These are phyloP conservation scores for Panellus pusillus DNA, from an alignment of 768 basidiomycete species.

Conservation along the genomic window DNA sequence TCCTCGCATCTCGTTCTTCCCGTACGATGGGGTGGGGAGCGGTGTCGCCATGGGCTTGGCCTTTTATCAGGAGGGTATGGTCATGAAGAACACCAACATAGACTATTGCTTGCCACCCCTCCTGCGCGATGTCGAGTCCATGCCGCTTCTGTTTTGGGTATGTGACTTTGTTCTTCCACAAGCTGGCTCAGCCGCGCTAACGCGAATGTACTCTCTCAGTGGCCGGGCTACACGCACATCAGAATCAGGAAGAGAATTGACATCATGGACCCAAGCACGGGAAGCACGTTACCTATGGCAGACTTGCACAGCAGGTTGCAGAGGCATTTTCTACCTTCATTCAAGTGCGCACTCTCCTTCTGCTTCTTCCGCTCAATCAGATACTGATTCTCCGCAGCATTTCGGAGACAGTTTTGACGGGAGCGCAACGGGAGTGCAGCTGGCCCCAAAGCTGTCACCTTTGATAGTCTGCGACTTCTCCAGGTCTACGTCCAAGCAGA, in stretches of 20 bases:
- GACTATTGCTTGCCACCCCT: not conserved
- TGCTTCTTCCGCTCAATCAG: not conserved
- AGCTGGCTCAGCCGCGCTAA: not conserved
- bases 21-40: slow-evolving; percentile 2
- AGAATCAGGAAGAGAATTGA: not conserved
- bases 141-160: slow-evolving; percentile 7
- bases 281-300: slow-evolving; percentile 8
- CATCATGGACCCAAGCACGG: slow-evolving; percentile 2
- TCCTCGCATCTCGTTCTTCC: slow-evolving; percentile 10
- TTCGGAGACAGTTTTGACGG: slow-evolving; percentile 2
- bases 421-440: not conserved
- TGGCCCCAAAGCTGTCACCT: slow-evolving; percentile 8
- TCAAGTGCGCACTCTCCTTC: not conserved
- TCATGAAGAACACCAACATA: slow-evolving; percentile 11
- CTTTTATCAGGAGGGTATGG: slow-evolving; percentile 16
- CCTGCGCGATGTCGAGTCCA: not conserved
- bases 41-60: slow-evolving; percentile 14
- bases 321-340: slow-evolving; percentile 8
- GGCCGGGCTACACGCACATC: slow-evolving; percentile 17
- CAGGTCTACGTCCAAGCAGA: slow-evolving; percentile 4
- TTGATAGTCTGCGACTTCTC: slow-evolving; percentile 7
- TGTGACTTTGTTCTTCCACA: not conserved
- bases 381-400: not conserved
- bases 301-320: slow-evolving; percentile 8
- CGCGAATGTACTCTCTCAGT: not conserved